Conservation (phyloP, 2,329 filamentous ascomycete genomes). For the Cladosporium oxysporum region DNA sequence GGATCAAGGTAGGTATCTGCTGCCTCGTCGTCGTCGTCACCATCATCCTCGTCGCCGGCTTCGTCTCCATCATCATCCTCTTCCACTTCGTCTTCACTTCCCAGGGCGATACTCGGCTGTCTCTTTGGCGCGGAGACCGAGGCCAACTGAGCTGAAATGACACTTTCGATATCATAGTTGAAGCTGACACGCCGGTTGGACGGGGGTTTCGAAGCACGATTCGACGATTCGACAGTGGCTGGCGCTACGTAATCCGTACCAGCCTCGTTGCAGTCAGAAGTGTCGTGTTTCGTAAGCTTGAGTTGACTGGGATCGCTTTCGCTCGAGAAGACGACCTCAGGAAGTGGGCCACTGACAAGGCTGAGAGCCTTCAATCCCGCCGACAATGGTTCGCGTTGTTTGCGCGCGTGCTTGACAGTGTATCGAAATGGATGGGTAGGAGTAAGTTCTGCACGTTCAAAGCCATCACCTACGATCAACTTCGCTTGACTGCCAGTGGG, state of each 20-base stretch:
- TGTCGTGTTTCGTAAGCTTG: not conserved
- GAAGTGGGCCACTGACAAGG: conserved; percentile 28
- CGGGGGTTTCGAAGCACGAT: not conserved
- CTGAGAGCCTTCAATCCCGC: conserved; percentile 12
- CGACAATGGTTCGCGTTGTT: not conserved
- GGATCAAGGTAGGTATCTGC: conserved; percentile 22
- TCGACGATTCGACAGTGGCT: not conserved
- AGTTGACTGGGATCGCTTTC: not conserved
- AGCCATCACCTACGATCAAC: conserved; percentile 27
- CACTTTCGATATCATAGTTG: conserved; percentile 23
- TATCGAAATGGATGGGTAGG: conserved; percentile 5
- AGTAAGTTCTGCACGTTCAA: conserved; percentile 26
- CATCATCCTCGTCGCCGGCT: conserved; percentile 20
- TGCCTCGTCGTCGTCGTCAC: conserved; percentile 18
- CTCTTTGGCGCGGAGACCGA: conserved; percentile 31
- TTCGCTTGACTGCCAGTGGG: not conserved
- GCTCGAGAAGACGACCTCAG: conserved; percentile 29
- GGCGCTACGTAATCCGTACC: no score
- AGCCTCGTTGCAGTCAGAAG: not conserved
- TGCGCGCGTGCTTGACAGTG: not conserved
- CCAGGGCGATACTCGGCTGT: conserved; percentile 26
- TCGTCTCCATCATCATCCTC: conserved; percentile 21
- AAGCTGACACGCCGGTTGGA: conserved; percentile 23
- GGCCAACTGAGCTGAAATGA: conserved; percentile 29
- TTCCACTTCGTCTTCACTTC: conserved; percentile 24